Conservation (phyloP, 1,139 yeast species). For the Nakaseomyces nivariensis region DNA sequence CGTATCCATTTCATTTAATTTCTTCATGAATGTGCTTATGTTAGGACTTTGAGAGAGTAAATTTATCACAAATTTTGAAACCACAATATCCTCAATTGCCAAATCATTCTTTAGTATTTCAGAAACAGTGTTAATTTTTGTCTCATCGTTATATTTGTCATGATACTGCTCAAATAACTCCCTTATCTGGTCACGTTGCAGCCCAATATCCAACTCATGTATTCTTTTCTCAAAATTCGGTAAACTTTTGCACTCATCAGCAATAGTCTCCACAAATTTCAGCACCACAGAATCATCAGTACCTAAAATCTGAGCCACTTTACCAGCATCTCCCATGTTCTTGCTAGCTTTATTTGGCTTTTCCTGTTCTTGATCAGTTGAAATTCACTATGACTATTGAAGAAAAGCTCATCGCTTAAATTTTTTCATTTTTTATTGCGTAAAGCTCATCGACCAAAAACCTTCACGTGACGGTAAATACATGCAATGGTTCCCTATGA, state of each 20-base stretch:
- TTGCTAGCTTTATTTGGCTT: not conserved
- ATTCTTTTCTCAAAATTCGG: conserved; percentile 11
- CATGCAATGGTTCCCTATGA: no score
- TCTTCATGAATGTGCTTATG: conserved; percentile 34
- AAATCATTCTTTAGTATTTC: conserved; percentile 9
- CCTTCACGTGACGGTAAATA: no score
- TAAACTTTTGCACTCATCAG: conserved; percentile 6
- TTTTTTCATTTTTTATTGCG: no score
- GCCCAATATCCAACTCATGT: conserved; percentile 12
- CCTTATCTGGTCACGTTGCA: conserved; percentile 6
- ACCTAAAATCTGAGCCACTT: conserved; percentile 14
- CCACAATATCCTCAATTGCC: conserved; percentile 35
- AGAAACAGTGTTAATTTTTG: conserved; percentile 7
- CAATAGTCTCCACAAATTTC: conserved; percentile 19
- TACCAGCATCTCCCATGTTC: conserved; percentile 5
- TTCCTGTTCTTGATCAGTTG: no score
- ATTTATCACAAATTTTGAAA: conserved; percentile 49
- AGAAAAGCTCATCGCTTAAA: no score
- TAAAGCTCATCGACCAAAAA: no score
- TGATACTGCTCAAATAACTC: not conserved
- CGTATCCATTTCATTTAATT: conserved; percentile 51
- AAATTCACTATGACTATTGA: no score
- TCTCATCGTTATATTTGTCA: not conserved
- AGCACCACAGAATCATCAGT: conserved; percentile 19
- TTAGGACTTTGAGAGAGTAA: conserved; percentile 35